These are phyloP conservation scores for Malania oleifera DNA, from an alignment of 164 flowering plant species.

Conservation along the genomic window DNA sequence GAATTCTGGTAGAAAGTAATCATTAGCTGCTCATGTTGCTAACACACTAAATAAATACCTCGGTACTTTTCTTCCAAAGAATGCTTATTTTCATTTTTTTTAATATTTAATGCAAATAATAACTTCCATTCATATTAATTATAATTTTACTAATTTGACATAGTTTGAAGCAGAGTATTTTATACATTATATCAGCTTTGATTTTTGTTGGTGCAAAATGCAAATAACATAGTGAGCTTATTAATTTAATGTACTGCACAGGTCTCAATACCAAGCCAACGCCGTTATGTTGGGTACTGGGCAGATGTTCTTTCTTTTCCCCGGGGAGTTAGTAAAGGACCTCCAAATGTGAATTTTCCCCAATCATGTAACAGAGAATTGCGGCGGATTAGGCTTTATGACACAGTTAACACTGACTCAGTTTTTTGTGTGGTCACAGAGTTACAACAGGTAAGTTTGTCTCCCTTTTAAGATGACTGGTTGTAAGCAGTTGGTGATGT, in stretches of 20 bases:
- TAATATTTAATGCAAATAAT: too few species aligned
- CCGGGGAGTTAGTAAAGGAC: conserved; percentile 22
- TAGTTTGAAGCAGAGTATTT: too few species aligned
- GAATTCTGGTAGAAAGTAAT: too few species aligned
- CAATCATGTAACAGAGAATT: conserved; percentile 48
- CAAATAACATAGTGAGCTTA: not conserved
- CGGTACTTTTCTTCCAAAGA: too few species aligned
- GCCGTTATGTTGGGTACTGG: conserved; percentile 78
- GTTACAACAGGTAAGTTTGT: conserved; percentile 41
- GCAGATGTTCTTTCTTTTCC: conserved; percentile 39
- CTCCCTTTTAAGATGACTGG: too few species aligned
- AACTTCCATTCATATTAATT: too few species aligned
- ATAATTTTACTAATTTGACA: too few species aligned
- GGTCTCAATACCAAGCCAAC: conserved; percentile 89
- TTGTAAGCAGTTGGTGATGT: too few species aligned
- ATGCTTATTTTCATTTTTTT: too few species aligned
- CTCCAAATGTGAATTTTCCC: conserved; percentile 52
- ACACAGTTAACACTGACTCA: conserved; percentile 41
- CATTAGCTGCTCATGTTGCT: too few species aligned
- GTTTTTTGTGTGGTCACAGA: conserved; percentile 59
- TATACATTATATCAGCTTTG: not conserved
- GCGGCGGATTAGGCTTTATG: conserved; percentile 60
- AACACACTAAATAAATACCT: too few species aligned
- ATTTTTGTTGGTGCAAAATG: not conserved
- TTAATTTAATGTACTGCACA: conserved; percentile 20